Base-by-base conservation (phyloP, 495 filamentous ascomycete genomes). In the Podospora didyma region DNA sequence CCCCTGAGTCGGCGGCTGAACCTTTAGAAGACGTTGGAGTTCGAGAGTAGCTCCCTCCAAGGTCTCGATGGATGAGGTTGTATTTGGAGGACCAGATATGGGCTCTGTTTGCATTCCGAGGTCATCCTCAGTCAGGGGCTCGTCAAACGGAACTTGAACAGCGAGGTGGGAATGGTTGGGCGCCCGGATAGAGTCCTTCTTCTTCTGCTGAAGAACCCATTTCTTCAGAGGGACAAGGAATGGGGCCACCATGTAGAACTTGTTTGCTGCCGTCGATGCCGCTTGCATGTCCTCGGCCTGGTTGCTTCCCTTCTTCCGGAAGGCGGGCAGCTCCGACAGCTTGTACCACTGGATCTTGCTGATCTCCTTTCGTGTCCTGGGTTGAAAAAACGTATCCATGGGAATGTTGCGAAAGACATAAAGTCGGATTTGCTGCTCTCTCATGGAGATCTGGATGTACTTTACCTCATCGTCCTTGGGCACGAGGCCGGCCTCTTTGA, bases 171-270 rank as follows among this genome's bases (percentile, higher is more conserved):
- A 53, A 53, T 64, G 63, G 47, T 54, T 63, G 16, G 59, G 62
- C 41, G 56, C 61, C 46, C 69, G 74, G 58, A 71, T 71, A 3
- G 66, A 70, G 64, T 89, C 87, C 42, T 79, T 73, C 70, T 83
- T 90, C 76, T 80, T 89, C 76, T 94, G 90, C 65, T 87, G 82
- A 12, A 84, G 71, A 24, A 97, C 92, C 94, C 94, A 98, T 66
- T 89, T 90, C 68, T 92, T 92, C 45, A 98, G 72, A 19, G 80
- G 89, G 34, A 81, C 82, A 57, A 98, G 75, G 66, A 98, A 97
- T 0, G 94, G 92, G 2, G 90, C 91, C 17, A 98, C 94, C 91
- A 97, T 97, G 70, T 96, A 97, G 66, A 96, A 97, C 64, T 90
- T 97, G 63, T 89, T 89, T 19, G 87, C 82, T 19, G 87, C 82